A percentile compares a stretch with the other conserved stretches of the same genome.
phyloP scores from a whole-genome alignment of 768 basidiomycete species.

The Cystobasidium onofrii region DNA sequence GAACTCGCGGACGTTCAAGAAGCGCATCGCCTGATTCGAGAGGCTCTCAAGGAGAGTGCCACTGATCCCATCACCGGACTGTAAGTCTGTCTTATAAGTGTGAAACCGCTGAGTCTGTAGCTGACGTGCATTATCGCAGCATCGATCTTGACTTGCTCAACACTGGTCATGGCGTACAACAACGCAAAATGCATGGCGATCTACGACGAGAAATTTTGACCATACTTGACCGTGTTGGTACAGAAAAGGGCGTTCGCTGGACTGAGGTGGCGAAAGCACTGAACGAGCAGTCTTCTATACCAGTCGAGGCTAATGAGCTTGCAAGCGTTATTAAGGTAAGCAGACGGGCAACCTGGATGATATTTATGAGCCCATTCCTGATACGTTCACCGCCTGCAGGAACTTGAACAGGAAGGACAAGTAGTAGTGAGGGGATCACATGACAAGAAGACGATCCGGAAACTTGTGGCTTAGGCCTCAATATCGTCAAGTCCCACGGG shows the following conservation, averaged over 20 bases:
- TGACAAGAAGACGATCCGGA: constrained; percentile 17
- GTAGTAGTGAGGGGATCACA: constrained; percentile 6
- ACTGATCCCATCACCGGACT: constrained; percentile 95
- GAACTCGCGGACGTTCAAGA: constrained; percentile 80
- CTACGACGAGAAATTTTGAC: constrained; percentile 65
- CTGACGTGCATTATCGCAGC: background rate
- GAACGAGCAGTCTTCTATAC: constrained; percentile 73
- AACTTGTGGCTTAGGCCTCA: constrained; percentile 1
- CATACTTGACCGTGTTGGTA: constrained; percentile 40
- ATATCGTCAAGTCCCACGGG: too few relatives aligned
- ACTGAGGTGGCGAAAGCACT: constrained; percentile 68
- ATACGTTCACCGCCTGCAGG: background rate
- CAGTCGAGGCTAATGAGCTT: constrained; percentile 72
- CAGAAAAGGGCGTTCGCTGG: constrained; percentile 66
- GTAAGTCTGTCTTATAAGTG: constrained; percentile 37
- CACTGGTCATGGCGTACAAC: constrained; percentile 80
- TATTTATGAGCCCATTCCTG: too few relatives aligned
- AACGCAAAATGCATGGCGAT: constrained; percentile 77
- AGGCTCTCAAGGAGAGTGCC: constrained; percentile 86
- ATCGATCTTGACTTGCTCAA: constrained; percentile 94
- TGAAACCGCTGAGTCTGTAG: background rate
- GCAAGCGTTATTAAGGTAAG: constrained; percentile 46
- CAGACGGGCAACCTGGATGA: background rate
- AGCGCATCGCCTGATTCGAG: constrained; percentile 87
- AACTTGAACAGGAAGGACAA: constrained; percentile 17